Evolutionary conservation across 139 green algal genomes (phyloP), one percentile per base, ranked within the genome.

Genomic region (Axilococcus clingmanii): DNA sequence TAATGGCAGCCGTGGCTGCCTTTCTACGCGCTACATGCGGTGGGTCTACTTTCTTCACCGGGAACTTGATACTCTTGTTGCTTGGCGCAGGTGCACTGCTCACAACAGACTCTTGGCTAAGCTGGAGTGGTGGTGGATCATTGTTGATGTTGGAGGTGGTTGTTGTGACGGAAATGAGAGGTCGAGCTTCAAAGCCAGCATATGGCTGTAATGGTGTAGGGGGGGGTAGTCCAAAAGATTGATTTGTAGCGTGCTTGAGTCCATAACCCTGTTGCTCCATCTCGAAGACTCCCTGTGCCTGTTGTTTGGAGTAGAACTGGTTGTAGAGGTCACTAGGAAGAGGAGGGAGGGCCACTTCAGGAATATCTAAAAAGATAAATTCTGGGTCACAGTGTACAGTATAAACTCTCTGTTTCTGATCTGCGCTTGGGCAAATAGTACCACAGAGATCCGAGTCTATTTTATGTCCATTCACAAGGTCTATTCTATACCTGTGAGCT

Each of bases 331-430:
- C 62, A 25, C 37, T 55, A 32, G 62, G 53, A 44, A 70, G 38
- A 40, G 40, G 7, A 20, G 59, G 52, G 8, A 28, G 1, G 27
- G 47, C 25, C 7, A 65, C 50, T 11, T 29, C 28, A 12, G 62
- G 62, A 25, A 70, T 57, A 42, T 70, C 46, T 8, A 70, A 25
- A 56, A 49, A 56, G 16, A 72, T 53, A 55, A 52, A 57, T 22
- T 62, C 69, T 40, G 42, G 46, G 51, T 80, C 69, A n/a, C 27
- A 35, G 31, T 76, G 62, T 6, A 79, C 60, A 15, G 54, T 40
- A 42, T 80, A 80, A 5, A 74, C 50, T 35, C 72, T 48, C 55
- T 72, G 63, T 48, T 72, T 58, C 35, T 72, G 63, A n/a, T 50
- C 34, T 15, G 30, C 29, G 38, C 48, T 63, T 31, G 31, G 33